Percentiles rank a stretch among this genome's conserved stretches.
These are phyloP conservation scores for Aaosphaeria pasadenensis DNA, from an alignment of 2,329 filamentous ascomycete genomes.

Conservation along the genomic window DNA sequence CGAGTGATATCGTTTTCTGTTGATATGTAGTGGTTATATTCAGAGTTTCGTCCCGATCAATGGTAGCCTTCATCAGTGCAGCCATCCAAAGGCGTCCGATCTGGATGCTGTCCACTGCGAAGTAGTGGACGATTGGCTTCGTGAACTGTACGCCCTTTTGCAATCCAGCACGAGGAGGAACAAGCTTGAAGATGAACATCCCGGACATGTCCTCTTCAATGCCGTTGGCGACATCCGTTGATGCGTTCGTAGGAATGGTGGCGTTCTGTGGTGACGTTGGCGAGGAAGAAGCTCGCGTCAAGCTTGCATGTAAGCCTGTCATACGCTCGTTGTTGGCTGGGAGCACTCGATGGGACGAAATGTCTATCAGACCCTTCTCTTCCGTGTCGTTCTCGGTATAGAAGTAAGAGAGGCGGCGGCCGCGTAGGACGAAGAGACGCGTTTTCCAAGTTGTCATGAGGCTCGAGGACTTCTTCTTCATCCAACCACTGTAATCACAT, in stretches of 20 bases:
- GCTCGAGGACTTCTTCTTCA: constrained; percentile 98
- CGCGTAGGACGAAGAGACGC: constrained; percentile 90
- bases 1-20: constrained; percentile 90
- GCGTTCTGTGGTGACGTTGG: constrained; percentile 55
- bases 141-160: constrained; percentile 95
- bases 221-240: constrained; percentile 32
- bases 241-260: constrained; percentile 38
- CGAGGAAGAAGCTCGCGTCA: constrained; percentile 78
- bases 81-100: constrained; percentile 97
- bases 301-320: constrained; percentile 83
- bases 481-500: constrained; percentile 96
- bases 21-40: constrained; percentile 90
- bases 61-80: constrained; percentile 97
- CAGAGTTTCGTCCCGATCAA: constrained; percentile 78
- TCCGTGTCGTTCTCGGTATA: constrained; percentile 90
- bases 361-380: constrained; percentile 95
- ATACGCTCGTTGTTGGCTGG: constrained; percentile 89
- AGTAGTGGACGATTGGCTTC: constrained; percentile 95
- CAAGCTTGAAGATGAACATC: constrained; percentile 97
- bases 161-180: constrained; percentile 82
- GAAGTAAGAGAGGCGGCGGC: constrained; percentile 89
- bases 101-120: constrained; percentile 86
- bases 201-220: constrained; percentile 51
- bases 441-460: constrained; percentile 98
- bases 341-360: constrained; percentile 94